phyloP scores from a whole-genome alignment of 148 eudicot species.

The Euryodendron excelsum region DNA sequence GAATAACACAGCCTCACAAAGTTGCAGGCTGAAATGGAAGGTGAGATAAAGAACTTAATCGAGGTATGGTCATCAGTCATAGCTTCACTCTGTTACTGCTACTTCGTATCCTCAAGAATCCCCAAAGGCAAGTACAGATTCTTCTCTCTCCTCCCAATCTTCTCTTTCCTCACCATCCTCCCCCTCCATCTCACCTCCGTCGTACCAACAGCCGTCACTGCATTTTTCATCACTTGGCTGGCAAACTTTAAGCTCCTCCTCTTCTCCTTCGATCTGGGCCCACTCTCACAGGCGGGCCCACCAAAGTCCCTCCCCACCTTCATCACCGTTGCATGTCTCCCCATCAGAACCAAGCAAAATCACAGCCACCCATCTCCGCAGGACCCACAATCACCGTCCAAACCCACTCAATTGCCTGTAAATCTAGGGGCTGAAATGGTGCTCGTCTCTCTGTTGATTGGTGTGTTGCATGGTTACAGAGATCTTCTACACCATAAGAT shows the following conservation, averaged over 20 bases:
- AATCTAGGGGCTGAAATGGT: constrained; percentile 24
- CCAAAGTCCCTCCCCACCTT: constrained; percentile 34
- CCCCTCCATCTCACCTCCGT: constrained; percentile 45
- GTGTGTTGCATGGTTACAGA: constrained; percentile 13
- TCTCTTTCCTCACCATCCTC: constrained; percentile 54
- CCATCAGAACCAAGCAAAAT: constrained; percentile 36
- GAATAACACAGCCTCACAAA: too few species aligned
- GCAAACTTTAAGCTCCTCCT: constrained; percentile 62
- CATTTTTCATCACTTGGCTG: constrained; percentile 67
- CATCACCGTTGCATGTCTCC: constrained; percentile 43
- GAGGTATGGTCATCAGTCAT: constrained; percentile 30
- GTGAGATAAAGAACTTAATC: constrained; percentile 30
- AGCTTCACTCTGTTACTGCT: constrained; percentile 42
- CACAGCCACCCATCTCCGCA: too few species aligned
- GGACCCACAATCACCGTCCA: too few species aligned
- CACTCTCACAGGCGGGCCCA: constrained; percentile 21
- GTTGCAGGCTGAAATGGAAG: too few species aligned
- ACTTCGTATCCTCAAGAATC: constrained; percentile 46
- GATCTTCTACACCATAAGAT: constrained; percentile 17
- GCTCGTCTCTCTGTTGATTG: constrained; percentile 18
- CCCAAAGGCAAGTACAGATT: constrained; percentile 46
- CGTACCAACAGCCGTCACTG: constrained; percentile 35
- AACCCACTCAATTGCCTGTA: constrained; percentile 21
- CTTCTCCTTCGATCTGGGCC: constrained; percentile 45
- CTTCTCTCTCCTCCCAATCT: constrained; percentile 56